phyloP scores from a whole-genome alignment of 164 flowering plant genomes.

The Aristolochia contorta region DNA sequence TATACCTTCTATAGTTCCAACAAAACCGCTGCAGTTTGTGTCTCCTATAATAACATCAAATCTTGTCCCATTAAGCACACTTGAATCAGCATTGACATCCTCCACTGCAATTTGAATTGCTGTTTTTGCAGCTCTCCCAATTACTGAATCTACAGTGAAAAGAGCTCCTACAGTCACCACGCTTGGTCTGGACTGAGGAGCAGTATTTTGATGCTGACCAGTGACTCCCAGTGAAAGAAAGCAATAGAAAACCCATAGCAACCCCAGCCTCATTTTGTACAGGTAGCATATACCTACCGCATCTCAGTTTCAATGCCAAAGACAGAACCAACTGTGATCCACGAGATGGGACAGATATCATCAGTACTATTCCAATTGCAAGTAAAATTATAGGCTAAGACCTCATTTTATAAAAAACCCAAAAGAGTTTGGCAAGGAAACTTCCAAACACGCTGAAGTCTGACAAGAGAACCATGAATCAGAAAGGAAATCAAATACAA shows the following conservation, averaged over 20 bases:
- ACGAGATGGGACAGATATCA: too few species aligned
- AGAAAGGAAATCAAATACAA: too few species aligned
- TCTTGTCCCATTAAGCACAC: conserved; percentile 37
- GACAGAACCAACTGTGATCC: too few species aligned
- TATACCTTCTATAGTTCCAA: conserved; percentile 71
- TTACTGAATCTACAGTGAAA: conserved; percentile 47
- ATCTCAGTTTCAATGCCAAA: too few species aligned
- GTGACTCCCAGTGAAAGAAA: conserved; percentile 18
- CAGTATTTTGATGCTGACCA: conserved; percentile 20
- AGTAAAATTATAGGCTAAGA: too few species aligned
- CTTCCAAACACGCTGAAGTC: too few species aligned
- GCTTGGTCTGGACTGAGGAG: conserved; percentile 23
- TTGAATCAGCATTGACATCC: conserved; percentile 64
- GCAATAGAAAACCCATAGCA: conserved; percentile 13
- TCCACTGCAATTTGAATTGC: conserved; percentile 63
- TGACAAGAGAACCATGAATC: too few species aligned
- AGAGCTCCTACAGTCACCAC: conserved; percentile 58
- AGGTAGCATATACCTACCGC: too few species aligned
- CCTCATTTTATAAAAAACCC: too few species aligned
- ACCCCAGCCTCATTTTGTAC: conserved; percentile 4
- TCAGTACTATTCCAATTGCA: too few species aligned
- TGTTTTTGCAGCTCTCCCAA: conserved; percentile 51
- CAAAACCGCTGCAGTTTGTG: conserved; percentile 69
- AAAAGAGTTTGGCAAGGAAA: too few species aligned
- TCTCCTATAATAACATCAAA: conserved; percentile 39